These are phyloP conservation scores for Gypsophila paniculata DNA, from an alignment of 179 eudicot species.

Conservation along the genomic window DNA sequence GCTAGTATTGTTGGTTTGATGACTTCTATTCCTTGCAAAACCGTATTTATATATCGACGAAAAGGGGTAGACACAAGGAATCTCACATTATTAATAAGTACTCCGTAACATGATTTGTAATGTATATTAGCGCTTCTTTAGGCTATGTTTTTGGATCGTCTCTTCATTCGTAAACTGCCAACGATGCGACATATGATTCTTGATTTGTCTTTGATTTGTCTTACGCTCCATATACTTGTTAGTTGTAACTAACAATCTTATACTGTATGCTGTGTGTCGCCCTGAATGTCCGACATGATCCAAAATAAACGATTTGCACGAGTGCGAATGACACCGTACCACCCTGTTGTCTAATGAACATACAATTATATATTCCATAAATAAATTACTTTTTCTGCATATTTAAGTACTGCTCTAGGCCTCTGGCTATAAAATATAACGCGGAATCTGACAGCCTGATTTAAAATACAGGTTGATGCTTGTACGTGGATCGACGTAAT, in stretches of 20 bases:
- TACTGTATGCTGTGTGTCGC: conserved; percentile 2
- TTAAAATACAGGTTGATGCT: not conserved
- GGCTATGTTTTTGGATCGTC: conserved; percentile 27
- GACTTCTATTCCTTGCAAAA: conserved; percentile 7
- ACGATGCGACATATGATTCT: conserved; percentile 18
- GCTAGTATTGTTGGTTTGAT: conserved; percentile 20
- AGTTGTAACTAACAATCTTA: conserved; percentile 14
- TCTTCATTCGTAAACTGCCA: conserved; percentile 25
- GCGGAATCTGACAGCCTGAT: no score
- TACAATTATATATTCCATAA: no score
- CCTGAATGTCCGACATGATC: conserved; percentile 18
- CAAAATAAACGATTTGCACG: conserved; percentile 7
- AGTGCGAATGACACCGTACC: conserved; percentile 10
- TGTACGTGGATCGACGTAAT: not conserved
- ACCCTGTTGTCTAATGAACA: not conserved
- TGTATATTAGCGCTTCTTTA: conserved; percentile 2
- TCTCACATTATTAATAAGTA: conserved; percentile 14
- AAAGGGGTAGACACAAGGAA: conserved; percentile 24
- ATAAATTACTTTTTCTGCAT: no score
- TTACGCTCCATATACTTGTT: not conserved
- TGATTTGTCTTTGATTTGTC: conserved; percentile 2
- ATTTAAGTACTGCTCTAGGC: no score
- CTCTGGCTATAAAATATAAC: no score
- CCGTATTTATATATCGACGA: conserved; percentile 21
- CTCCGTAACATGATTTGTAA: conserved; percentile 1